Base-by-base conservation (phyloP, 2,329 filamentous ascomycete species). In the Xylaria sp. region DNA sequence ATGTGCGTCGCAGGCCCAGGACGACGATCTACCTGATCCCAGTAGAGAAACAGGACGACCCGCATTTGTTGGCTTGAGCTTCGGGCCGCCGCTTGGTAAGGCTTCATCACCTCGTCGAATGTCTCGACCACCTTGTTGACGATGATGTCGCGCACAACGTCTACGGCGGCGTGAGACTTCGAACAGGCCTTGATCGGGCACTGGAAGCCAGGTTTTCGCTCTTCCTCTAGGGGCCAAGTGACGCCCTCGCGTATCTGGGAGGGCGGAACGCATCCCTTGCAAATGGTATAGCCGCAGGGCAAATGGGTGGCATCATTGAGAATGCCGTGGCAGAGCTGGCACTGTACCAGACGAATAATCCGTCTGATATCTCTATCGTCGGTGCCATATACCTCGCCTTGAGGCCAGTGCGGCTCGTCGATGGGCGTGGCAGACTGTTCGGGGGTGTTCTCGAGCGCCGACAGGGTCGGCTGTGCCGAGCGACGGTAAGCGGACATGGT, bases 231-330 rank as follows among this genome's bases (percentile, higher is more conserved):
- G 0, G 91, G 91, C 72, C 93, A 96, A 1, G 90, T 88, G 59
- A 96, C 89, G 62, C 90, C 85, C 52, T 78, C 77, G 50, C 91
- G 83, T 13, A 79, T 72, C 67, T 87, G 83, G 2, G 85, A 75
- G 52, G 83, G 75, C 1, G 92, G 92, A 1, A 96, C 75, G 73
- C 92, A 97, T 54, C 74, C 73, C 68, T 82, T 85, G 75, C 92
- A 97, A 9, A 96, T 74, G 9, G 87, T 87, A 69, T 88, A 84
- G 34, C 92, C 91, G 71, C 92, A 97, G 4, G 92, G 91, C 3
- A 96, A 77, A 0, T 89, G 89, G 59, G 91, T 80, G 4, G 92
- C 90, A 7, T 84, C 79, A 51, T 76, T 79, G 35, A 94, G 77
- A 1, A 88, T 87, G 49, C 77, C 78, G 2, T 87, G 90, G 73